These are phyloP conservation scores for Aspergillus unguis DNA, from an alignment of 2,329 filamentous ascomycete species.

Conservation along the genomic window DNA sequence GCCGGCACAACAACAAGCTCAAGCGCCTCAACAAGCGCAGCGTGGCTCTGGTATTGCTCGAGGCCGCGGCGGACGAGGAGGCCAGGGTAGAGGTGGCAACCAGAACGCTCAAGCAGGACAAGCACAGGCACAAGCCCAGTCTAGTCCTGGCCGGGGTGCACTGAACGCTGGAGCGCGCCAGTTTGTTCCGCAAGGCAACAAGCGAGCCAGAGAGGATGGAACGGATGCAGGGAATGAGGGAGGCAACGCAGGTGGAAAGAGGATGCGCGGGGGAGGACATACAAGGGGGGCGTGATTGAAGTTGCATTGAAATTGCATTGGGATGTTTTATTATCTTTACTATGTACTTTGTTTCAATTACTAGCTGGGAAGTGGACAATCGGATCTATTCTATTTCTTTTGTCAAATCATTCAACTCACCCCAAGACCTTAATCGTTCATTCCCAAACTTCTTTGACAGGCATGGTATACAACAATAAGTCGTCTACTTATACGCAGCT, in stretches of 20 bases:
- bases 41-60: constrained; percentile 42
- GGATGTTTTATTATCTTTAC: neutral
- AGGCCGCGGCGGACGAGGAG: constrained; percentile 45
- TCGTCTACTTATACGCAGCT: no score
- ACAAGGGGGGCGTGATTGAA: constrained; percentile 25
- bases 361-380: no score
- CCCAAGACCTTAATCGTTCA: neutral
- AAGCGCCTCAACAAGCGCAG: constrained; percentile 29
- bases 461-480: no score
- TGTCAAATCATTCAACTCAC: neutral
- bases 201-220: constrained; percentile 54
- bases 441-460: no score
- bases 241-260: constrained; percentile 43
- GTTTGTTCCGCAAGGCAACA: constrained; percentile 57
- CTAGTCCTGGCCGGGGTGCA: constrained; percentile 34
- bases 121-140: constrained; percentile 19
- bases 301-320: constrained; percentile 3
- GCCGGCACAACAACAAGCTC: constrained; percentile 24
- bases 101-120: constrained; percentile 40
- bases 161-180: constrained; percentile 51
- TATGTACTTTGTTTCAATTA: constrained; percentile 19
- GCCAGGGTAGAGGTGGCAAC: constrained; percentile 34
- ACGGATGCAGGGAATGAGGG: constrained; percentile 35
- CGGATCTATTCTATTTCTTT: neutral
- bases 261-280: constrained; percentile 45